Base-by-base conservation (phyloP, 2,329 filamentous ascomycete species). In the Colletotrichum tanaceti region DNA sequence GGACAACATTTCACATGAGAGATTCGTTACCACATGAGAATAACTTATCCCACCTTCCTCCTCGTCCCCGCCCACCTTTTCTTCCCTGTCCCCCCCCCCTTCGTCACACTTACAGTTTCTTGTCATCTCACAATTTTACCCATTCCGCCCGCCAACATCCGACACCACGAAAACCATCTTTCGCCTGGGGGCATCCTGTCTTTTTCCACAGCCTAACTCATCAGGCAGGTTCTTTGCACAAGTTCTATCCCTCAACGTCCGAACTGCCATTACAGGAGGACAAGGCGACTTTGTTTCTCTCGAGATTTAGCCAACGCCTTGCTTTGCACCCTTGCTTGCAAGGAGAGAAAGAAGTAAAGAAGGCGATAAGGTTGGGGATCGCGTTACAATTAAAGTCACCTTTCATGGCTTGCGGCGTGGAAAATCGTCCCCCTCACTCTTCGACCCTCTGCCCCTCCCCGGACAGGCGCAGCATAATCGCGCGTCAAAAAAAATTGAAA, bases 401-500 rank as follows among this genome's bases (percentile, higher is more conserved):
- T 47, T 20, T 20, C 41, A 38, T 35, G 39, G 54, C 43, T 54
- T 49, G 58, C 53, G 44, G 57, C 46, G 57, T 62, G 63, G 53
- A 47, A 43, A 50, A 58, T 41, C 46, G 54, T 65, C 35, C 60
- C 60, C 65, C 55, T 66, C 64, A 59, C 55, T 46, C 10, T 63
- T 63, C 65, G 50, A 16, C 46, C 73, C 71, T 64, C 73, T 72
- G 72, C 70, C 74, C 76, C 72, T 72, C 70, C 74, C 76, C 74
- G 74, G 73, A 75, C 79, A 80, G 77, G 75, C 79, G 79, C 78
- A 80, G 75, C 75, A 75, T 81, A 82, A 83, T 82, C 80, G 81
- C 81, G 80, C 81, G 81, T 81, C 76, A 82, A 81, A 75, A 14
- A 32, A 49, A 50, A 46, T 28, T 28, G 32, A 52, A 73, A 65